phyloP scores from a whole-genome alignment of 176 grass and related monocot genomes.

The Lolium rigidum region DNA sequence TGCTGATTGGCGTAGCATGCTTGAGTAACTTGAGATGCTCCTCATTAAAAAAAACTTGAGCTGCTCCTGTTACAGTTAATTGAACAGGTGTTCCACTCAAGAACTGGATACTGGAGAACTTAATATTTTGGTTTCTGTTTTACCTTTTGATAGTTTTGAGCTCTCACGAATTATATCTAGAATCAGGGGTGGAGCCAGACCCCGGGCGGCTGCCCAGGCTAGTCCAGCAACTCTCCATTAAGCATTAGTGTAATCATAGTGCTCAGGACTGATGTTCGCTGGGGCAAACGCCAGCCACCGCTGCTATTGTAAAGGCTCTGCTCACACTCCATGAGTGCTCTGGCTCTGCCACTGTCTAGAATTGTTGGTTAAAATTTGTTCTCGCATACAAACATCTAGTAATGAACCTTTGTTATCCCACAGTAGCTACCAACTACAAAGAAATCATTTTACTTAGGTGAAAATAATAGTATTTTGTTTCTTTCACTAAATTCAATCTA shows the following conservation, averaged over 20 bases:
- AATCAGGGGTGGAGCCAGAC: no score
- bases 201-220: no score
- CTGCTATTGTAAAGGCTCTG: no score
- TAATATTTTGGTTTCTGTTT: conserved; percentile 1
- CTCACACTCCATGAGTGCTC: no score
- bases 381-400: conserved; percentile 6
- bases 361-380: conserved; percentile 26
- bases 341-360: neutral
- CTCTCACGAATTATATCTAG: neutral
- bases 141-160: neutral
- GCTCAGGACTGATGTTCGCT: no score
- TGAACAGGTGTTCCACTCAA: conserved; percentile 12
- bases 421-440: conserved; percentile 26
- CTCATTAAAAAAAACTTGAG: neutral
- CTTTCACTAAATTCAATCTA: conserved; percentile 31
- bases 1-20: conserved; percentile 30
- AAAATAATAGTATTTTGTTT: conserved; percentile 15
- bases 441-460: conserved; percentile 8
- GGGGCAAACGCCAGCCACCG: no score
- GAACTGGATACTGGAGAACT: conserved; percentile 4
- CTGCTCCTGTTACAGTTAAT: neutral
- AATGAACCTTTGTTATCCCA: neutral
- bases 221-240: no score
- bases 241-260: no score
- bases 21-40: conserved; percentile 17